These are phyloP conservation scores for Lanmaoa rubissima DNA, from an alignment of 768 basidiomycete species.

Conservation along the genomic window DNA sequence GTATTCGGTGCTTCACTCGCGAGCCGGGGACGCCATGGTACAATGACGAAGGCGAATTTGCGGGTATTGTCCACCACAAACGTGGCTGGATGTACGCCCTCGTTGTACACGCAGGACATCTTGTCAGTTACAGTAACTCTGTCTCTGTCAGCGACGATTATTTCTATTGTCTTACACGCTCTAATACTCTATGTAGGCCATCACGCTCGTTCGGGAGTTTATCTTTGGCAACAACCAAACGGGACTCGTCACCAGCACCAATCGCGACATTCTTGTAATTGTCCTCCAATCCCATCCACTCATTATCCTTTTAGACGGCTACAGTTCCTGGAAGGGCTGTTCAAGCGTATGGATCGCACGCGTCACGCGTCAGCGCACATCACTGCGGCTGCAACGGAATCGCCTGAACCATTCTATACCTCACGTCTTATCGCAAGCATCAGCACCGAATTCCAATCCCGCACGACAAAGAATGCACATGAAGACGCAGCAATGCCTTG, in stretches of 20 bases:
- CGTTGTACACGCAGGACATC: slow-evolving; percentile 39
- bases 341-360: slow-evolving; percentile 37
- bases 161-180: background rate
- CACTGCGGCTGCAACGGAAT: slow-evolving; percentile 52
- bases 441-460: background rate
- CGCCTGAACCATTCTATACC: slow-evolving; percentile 50
- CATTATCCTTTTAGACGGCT: no score
- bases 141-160: slow-evolving; percentile 41
- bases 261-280: slow-evolving; percentile 6
- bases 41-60: slow-evolving; percentile 55
- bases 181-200: slow-evolving; percentile 41
- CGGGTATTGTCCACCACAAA: slow-evolving; percentile 74
- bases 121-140: slow-evolving; percentile 38
- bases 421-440: slow-evolving; percentile 33
- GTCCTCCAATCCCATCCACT: no score
- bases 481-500: slow-evolving; percentile 49
- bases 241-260: slow-evolving; percentile 46
- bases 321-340: background rate
- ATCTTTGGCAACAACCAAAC: slow-evolving; percentile 60
- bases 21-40: slow-evolving; percentile 68
- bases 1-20: slow-evolving; percentile 69
- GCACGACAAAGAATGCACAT: slow-evolving; percentile 20
- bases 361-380: slow-evolving; percentile 50
- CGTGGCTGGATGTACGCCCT: slow-evolving; percentile 53
- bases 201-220: slow-evolving; percentile 63